These are phyloP conservation scores for Simplicillium aogashimaense DNA, from an alignment of 2,329 filamentous ascomycete genomes.

Conservation along the genomic window DNA sequence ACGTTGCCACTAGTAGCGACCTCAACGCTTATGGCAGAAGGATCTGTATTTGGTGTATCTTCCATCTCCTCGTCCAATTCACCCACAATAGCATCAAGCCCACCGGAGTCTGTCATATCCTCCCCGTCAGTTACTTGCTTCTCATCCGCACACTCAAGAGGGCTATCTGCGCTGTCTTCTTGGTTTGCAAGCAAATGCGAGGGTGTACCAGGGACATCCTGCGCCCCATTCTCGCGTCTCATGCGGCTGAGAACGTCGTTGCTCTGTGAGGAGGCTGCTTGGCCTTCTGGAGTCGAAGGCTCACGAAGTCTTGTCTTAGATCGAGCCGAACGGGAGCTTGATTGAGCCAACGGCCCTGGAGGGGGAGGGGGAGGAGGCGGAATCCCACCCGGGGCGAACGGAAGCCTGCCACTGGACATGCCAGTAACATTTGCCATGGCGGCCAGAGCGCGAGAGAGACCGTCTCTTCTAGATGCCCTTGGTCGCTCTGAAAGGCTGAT, in stretches of 20 bases:
- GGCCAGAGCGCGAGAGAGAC: slow-evolving; percentile 59
- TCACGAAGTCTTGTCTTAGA: neutral
- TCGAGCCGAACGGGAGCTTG: slow-evolving; percentile 12
- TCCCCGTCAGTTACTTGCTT: slow-evolving; percentile 68
- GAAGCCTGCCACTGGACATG: slow-evolving; percentile 37
- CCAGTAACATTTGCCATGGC: slow-evolving; percentile 66
- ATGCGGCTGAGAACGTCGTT: no score
- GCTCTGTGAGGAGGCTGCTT: neutral
- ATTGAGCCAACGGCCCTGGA: slow-evolving; percentile 12
- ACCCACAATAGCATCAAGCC: slow-evolving; percentile 80
- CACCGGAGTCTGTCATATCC: slow-evolving; percentile 53
- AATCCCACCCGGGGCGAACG: slow-evolving; percentile 23
- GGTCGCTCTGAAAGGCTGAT: slow-evolving; percentile 69
- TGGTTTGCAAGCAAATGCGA: slow-evolving; percentile 42
- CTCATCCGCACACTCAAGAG: slow-evolving; percentile 88
- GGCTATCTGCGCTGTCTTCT: slow-evolving; percentile 54
- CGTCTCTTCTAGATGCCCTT: slow-evolving; percentile 51
- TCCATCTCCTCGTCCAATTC: slow-evolving; percentile 81
- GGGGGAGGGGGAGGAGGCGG: slow-evolving; percentile 27
- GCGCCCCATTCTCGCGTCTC: slow-evolving; percentile 27
- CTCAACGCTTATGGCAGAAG: slow-evolving; percentile 85
- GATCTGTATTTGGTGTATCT: slow-evolving; percentile 52
- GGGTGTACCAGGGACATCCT: slow-evolving; percentile 21
- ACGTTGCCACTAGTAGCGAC: slow-evolving; percentile 79
- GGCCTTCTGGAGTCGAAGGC: neutral